A percentile compares a stretch with the other conserved stretches of the same genome.
These are phyloP conservation scores for Cercospora beticola DNA, from an alignment of 2,329 filamentous ascomycete genomes.

Conservation along the genomic window DNA sequence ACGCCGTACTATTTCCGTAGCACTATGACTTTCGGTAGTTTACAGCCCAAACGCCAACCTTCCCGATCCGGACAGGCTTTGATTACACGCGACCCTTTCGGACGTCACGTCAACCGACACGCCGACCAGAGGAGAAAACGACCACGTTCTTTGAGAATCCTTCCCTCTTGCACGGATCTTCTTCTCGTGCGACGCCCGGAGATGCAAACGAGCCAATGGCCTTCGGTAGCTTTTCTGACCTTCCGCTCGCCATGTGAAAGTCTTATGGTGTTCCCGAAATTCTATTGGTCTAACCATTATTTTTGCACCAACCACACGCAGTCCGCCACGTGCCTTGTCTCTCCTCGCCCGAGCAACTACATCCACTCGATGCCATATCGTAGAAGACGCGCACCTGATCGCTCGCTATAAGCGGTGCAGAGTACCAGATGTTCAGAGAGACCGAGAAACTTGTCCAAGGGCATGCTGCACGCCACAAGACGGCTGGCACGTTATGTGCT, in stretches of 20 bases:
- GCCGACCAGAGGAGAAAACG: background rate
- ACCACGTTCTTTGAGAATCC: background rate
- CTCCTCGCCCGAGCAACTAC: constrained; percentile 8
- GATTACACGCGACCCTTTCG: constrained; percentile 3
- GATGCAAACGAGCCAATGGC: background rate
- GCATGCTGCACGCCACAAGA: constrained; percentile 5
- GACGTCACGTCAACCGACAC: background rate
- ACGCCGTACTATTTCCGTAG: constrained; percentile 10
- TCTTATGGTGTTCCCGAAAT: background rate
- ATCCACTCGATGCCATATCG: constrained; percentile 13
- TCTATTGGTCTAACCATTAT: constrained; percentile 7
- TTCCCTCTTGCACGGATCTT: background rate
- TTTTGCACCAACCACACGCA: background rate
- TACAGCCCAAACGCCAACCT: constrained; percentile 2
- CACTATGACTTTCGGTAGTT: constrained; percentile 7
- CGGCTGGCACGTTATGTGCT: constrained; percentile 10
- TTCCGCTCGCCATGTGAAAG: constrained; percentile 8
- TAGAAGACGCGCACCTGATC: background rate
- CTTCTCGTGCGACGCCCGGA: background rate
- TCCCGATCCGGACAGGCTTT: constrained; percentile 8
- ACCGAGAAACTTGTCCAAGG: constrained; percentile 18
- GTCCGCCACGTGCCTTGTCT: constrained; percentile 15
- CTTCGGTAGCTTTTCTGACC: constrained; percentile 3
- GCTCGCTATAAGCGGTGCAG: constrained; percentile 3
- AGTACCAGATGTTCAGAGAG: constrained; percentile 4